These are phyloP conservation scores for Pseudohyphozyma bogoriensis DNA, from an alignment of 768 basidiomycete genomes.

Conservation along the genomic window DNA sequence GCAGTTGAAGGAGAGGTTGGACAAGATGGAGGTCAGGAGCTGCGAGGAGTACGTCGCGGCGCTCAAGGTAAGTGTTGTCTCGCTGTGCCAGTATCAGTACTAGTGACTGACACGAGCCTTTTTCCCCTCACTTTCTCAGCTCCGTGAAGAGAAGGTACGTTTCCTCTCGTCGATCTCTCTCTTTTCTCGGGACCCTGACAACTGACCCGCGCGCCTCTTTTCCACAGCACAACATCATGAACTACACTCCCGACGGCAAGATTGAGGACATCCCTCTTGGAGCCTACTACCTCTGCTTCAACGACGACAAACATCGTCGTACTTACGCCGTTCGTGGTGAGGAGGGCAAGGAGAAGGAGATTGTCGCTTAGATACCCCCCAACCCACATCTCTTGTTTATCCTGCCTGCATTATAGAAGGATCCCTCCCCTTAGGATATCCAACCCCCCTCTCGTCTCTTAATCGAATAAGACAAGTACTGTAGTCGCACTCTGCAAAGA, in stretches of 20 bases:
- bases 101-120: too few relatives aligned
- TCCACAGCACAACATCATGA: constrained; percentile 63
- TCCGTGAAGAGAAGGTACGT: too few relatives aligned
- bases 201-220: neutral
- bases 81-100: too few relatives aligned
- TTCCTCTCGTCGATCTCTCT: neutral
- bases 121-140: neutral
- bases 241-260: constrained; percentile 74
- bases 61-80: constrained; percentile 41
- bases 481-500: too few relatives aligned
- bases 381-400: too few relatives aligned
- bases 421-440: too few relatives aligned
- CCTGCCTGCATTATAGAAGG: too few relatives aligned
- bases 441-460: too few relatives aligned
- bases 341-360: too few relatives aligned
- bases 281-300: constrained; percentile 78
- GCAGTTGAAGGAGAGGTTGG: constrained; percentile 65
- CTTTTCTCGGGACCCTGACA: neutral
- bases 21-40: constrained; percentile 77
- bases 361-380: neutral
- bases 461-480: too few relatives aligned
- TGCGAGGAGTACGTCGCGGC: constrained; percentile 86
- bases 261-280: constrained; percentile 91
- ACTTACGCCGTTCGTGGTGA: constrained; percentile 54
- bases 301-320: constrained; percentile 84